These are phyloP conservation scores for Fraxinus paxiana DNA, from an alignment of 305 asterid genomes.

Conservation along the genomic window DNA sequence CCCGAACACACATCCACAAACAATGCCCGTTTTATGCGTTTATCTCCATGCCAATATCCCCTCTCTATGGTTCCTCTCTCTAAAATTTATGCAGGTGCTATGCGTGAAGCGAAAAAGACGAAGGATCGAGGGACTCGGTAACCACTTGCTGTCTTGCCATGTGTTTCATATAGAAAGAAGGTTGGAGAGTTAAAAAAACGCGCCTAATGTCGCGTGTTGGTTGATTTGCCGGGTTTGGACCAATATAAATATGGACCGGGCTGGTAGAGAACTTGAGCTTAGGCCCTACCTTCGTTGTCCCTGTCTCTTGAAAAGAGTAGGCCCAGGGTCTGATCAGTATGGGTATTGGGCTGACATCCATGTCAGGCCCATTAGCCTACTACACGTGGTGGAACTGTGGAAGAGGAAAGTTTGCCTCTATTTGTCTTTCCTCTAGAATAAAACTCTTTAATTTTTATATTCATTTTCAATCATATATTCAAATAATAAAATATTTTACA, in stretches of 20 bases:
- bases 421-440: no score
- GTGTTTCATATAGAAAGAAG: constrained; percentile 13
- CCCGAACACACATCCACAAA: constrained; percentile 31
- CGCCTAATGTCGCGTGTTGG: background rate
- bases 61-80: background rate
- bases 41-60: constrained; percentile 4
- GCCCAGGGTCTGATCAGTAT: background rate
- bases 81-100: constrained; percentile 11
- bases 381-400: no score
- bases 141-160: constrained; percentile 10
- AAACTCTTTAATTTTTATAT: no score
- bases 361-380: background rate
- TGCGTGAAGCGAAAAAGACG: constrained; percentile 42
- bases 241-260: background rate
- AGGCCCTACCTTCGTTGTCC: background rate
- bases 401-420: background rate
- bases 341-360: background rate
- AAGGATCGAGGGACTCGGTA: constrained; percentile 35
- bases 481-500: no score
- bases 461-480: no score
- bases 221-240: background rate
- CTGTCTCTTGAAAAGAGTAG: background rate
- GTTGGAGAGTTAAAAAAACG: constrained; percentile 19
- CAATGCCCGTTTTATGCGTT: constrained; percentile 26
- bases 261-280: background rate